These are phyloP conservation scores for Cytospora piceicola DNA, from an alignment of 2,329 filamentous ascomycete species.

Conservation along the genomic window DNA sequence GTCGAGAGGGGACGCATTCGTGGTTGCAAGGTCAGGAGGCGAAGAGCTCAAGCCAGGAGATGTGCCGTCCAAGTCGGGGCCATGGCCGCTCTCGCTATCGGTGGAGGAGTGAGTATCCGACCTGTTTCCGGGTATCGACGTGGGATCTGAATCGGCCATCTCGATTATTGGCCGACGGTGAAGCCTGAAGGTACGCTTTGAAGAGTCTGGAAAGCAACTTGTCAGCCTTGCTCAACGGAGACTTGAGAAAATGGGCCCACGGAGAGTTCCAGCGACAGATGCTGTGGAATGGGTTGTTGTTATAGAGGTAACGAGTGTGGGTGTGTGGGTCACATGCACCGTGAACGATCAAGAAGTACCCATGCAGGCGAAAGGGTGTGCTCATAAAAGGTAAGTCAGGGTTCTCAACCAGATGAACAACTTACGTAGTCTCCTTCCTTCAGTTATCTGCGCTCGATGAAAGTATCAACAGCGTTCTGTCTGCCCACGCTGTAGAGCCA, in stretches of 20 bases:
- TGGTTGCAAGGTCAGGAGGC: constrained; percentile 47
- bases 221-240: constrained; percentile 46
- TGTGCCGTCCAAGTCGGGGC: constrained; percentile 47
- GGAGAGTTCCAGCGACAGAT: not conserved
- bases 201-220: constrained; percentile 46
- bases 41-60: constrained; percentile 48
- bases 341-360: not conserved
- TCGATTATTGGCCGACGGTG: constrained; percentile 45
- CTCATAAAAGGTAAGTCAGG: constrained; percentile 17
- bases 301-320: constrained; percentile 1
- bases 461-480: not conserved
- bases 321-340: constrained; percentile 18
- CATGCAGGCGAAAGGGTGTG: not conserved
- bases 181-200: constrained; percentile 42
- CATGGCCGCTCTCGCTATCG: constrained; percentile 45
- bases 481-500: not conserved
- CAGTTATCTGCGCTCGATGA: not conserved
- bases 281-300: not conserved
- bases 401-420: not conserved
- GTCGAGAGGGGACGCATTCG: constrained; percentile 56
- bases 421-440: not conserved
- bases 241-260: not conserved
- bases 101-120: constrained; percentile 44
- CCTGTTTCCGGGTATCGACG: constrained; percentile 43
- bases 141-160: constrained; percentile 48